Evolutionary conservation across 371 early-diverging fungal genomes (phyloP), one percentile per base, ranked within the genome.

Genomic region (Apophysomyces ossiformis): DNA sequence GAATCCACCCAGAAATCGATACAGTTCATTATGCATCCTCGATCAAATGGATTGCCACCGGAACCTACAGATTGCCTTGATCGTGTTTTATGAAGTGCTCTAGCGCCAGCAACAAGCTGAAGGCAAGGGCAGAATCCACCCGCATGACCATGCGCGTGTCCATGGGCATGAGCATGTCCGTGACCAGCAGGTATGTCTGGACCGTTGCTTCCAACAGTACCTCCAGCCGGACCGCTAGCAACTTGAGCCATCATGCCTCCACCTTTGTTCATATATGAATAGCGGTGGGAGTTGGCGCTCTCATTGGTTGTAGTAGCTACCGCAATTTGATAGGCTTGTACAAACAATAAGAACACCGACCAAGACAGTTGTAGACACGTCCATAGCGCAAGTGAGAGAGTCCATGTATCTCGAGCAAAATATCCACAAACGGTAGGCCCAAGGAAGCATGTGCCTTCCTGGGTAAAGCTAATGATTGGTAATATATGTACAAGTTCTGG

Each of bases 221-320:
- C 63, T 59, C 82, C 69, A 58, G 58, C 61, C 36, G 60, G 61
- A 13, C 69, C 78, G 3, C 71, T 74, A 41, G 82, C 75, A 39
- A 83, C 65, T 60, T 75, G 75, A 0, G 78, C 50, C 26, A 77
- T 56, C 3, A 82, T 73, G 11, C 85, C 37, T 58, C 73, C 37
- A 57, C 76, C 65, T 37, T 76, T 72, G 47, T 85, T 85, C 71
- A 81, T 68, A 56, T 83, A 85, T 0, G 76, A 61, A 64, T 89
- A 87, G 45, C 85, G 80, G 41, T 85, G 86, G 9, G 74, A 83
- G 50, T 95, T 97, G 64, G 90, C 84, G 47, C 89, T 77, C 72
- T 98, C 99, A 77, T 96, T 96, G 11, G 98, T 98, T 1, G 99
- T 98, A 63, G 85, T 82, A 7, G 85, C 90, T 7, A 82, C 76